Evolutionary conservation across 768 basidiomycete species (phyloP), one percentile per base, ranked within the genome.

Genomic region (Boletus reticulatus): DNA sequence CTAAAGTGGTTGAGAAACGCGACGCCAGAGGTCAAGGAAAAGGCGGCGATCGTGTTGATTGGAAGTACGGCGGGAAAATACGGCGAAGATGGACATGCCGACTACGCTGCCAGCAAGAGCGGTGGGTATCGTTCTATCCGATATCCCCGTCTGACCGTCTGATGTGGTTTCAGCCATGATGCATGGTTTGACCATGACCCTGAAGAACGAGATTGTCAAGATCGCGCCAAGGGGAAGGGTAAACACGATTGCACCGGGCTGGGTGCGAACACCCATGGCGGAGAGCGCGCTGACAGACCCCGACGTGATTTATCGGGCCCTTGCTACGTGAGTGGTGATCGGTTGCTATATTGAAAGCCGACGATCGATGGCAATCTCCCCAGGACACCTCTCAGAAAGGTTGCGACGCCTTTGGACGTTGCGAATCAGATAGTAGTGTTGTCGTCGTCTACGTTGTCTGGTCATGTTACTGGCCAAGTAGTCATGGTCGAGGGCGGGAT

Each of bases 201-300:
- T 90, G 60, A 90, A 91, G 72, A 91, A 90, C 67, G 88, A 92
- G 70, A 89, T 90, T 51, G 88, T 92, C 43, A 82, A 82, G 69
- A 80, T 89, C 55, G 87, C 88, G 0, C 85, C 87, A 0, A 76
- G 69, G 52, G 89, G 80, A 0, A 76, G 88, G n/a, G 87, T 89
- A 4, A 90, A 90, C 60, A 75, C 76, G 43, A 76, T 91, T 17
- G 84, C 80, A 0, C 88, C 89, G 5, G 87, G 87, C 6, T 88
- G 84, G 83, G 81, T 83, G 8, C 76, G 67, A 46, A 89, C 88
- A 53, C 80, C 83, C 0, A 85, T 83, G 82, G 84, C 79, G 0
- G 81, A 80, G 57, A 76, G 79, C 10, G 74, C 80, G 1, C 70
- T 91, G 48, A 76, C 81, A 52, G 75, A 89, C 60, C 82, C 82